phyloP scores from a whole-genome alignment of 305 asterid genomes.

The Solanum aculeatissimum region DNA sequence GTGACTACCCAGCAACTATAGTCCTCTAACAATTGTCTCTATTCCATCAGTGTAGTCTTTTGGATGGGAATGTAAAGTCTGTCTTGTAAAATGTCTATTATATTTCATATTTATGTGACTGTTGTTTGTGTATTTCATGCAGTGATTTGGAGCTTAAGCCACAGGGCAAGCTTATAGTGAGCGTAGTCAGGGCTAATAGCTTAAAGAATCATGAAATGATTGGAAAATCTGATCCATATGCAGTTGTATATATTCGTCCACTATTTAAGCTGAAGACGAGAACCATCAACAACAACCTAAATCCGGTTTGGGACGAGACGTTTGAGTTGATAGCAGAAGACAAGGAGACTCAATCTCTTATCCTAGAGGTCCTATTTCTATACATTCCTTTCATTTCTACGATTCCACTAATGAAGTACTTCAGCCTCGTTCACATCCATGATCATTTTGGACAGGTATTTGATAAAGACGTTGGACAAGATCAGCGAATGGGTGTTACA shows the following conservation, averaged over 20 bases:
- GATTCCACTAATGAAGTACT: neutral
- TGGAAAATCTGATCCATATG: conserved; percentile 97
- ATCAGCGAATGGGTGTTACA: conserved; percentile 61
- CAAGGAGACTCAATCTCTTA: conserved; percentile 83
- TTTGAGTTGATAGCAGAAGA: conserved; percentile 79
- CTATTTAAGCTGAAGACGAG: conserved; percentile 81
- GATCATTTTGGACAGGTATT: conserved; percentile 42
- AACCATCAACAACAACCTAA: conserved; percentile 79
- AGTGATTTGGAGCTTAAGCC: conserved; percentile 99
- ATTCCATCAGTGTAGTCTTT: neutral
- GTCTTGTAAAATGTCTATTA: neutral
- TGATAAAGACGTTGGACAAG: conserved; percentile 93
- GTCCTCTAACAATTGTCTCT: neutral
- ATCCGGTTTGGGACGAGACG: conserved; percentile 78
- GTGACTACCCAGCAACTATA: neutral
- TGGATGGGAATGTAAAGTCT: neutral
- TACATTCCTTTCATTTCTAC: neutral
- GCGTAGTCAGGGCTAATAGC: conserved; percentile 51
- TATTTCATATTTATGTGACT: neutral
- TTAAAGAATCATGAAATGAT: conserved; percentile 86
- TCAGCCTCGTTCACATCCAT: neutral
- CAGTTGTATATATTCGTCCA: conserved; percentile 62
- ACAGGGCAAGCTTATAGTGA: conserved; percentile 63
- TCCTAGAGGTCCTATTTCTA: conserved; percentile 55
- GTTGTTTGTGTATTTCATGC: conserved; percentile 5